phyloP scores from a whole-genome alignment of 139 green algal genomes.

The Chlorella sorokiniana region DNA sequence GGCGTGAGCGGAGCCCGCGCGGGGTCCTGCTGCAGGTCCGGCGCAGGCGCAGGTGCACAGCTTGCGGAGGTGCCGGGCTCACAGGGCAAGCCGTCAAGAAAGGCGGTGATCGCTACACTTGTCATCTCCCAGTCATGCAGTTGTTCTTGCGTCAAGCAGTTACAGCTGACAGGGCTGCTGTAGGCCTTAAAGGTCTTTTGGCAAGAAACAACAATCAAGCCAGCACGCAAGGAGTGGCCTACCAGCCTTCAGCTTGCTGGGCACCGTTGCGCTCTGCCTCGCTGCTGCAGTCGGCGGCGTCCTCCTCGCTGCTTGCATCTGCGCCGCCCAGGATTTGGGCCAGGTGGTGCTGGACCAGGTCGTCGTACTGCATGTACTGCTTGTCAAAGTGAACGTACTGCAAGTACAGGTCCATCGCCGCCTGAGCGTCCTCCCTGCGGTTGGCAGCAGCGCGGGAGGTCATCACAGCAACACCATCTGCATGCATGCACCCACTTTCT shows the following conservation, averaged over 20 bases:
- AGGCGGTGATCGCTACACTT: no score
- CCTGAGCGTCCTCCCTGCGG: conserved; percentile 40
- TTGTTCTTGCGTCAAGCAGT: no score
- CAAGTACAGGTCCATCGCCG: conserved; percentile 46
- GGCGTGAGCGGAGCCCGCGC: not conserved
- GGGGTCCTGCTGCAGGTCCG: not conserved
- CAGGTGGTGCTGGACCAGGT: conserved; percentile 43
- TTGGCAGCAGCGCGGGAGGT: not conserved
- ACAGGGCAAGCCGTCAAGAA: no score
- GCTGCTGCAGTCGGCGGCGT: not conserved
- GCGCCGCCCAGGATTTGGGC: conserved; percentile 25
- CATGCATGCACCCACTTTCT: not conserved
- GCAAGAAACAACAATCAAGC: not conserved
- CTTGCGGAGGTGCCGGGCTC: no score
- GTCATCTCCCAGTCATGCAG: no score
- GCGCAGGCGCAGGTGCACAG: no score
- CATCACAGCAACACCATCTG: not conserved
- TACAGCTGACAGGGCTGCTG: no score
- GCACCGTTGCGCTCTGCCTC: not conserved
- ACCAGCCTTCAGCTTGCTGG: not conserved
- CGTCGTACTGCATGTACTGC: conserved; percentile 40
- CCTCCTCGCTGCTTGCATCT: not conserved
- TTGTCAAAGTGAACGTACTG: conserved; percentile 33
- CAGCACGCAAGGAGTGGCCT: not conserved
- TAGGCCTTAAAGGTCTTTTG: no score